A percentile compares a stretch with the other conserved stretches of the same genome.
Conservation (phyloP, 495 filamentous ascomycete species). For the Lasiosphaeris hirsuta region DNA sequence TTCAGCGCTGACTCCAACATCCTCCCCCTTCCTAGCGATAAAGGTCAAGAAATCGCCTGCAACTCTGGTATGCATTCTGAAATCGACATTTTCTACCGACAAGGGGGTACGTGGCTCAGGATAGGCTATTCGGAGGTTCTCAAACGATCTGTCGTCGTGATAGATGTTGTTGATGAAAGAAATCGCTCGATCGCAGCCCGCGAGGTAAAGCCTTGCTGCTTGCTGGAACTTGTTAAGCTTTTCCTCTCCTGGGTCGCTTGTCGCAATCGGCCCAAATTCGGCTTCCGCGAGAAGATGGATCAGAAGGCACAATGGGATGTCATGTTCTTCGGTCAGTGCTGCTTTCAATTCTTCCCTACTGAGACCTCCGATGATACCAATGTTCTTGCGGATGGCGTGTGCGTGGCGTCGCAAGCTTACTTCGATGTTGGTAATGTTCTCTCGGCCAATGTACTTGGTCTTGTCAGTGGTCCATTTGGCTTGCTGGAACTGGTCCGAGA, state of each 20-base stretch:
- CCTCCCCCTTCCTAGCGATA: constrained; percentile 8
- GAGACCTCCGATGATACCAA: constrained; percentile 2
- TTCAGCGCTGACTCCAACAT: neutral
- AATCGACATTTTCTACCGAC: neutral
- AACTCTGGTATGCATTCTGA: neutral
- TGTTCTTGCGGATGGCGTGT: neutral
- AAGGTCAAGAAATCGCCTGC: constrained; percentile 21
- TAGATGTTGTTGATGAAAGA: constrained; percentile 18
- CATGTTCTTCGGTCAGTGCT: neutral
- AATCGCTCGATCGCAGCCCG: neutral
- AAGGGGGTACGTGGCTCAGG: constrained; percentile 8
- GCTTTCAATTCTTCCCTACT: neutral
- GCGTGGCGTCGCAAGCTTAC: neutral
- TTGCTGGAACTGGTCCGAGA: neutral
- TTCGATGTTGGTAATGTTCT: constrained; percentile 5
- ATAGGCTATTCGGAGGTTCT: neutral
- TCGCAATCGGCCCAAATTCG: neutral
- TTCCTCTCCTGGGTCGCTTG: neutral
- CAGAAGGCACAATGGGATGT: neutral
- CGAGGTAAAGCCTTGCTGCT: constrained; percentile 1
- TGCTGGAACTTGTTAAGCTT: neutral
- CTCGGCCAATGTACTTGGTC: constrained; percentile 16
- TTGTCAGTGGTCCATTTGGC: constrained; percentile 16
- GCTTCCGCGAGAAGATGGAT: constrained; percentile 2
- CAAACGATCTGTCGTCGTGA: neutral